Evolutionary conservation across 2,329 filamentous ascomycete species (phyloP).

Genomic region (Pseudopithomyces maydicus): DNA sequence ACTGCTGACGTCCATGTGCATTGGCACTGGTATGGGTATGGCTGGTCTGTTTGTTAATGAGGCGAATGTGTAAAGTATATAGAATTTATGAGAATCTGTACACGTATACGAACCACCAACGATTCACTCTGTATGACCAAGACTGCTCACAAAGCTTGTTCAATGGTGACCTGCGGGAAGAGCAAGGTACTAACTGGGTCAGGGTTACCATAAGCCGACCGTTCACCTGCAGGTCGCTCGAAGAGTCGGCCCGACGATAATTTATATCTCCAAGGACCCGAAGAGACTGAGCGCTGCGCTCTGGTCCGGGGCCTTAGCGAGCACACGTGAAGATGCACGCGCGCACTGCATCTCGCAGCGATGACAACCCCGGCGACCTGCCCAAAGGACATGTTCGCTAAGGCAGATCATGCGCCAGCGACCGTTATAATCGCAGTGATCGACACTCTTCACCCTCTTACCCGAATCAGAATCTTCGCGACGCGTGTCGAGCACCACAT

Average conservation of each 20-base stretch:
- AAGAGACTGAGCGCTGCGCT: too few relatives aligned
- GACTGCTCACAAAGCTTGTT: too few relatives aligned
- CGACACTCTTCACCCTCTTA: not conserved
- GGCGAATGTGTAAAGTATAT: slow-evolving; percentile 43
- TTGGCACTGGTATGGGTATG: slow-evolving; percentile 71
- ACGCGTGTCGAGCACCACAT: not conserved
- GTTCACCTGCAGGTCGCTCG: too few relatives aligned
- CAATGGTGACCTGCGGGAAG: too few relatives aligned
- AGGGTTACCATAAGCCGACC: too few relatives aligned
- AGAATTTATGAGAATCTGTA: not conserved
- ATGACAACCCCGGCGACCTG: not conserved
- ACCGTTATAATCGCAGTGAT: not conserved
- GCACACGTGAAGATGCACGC: too few relatives aligned
- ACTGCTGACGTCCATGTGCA: slow-evolving; percentile 88
- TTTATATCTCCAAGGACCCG: too few relatives aligned
- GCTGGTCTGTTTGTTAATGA: slow-evolving; percentile 70
- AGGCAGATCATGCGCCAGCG: not conserved
- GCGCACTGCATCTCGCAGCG: not conserved
- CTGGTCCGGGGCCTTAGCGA: too few relatives aligned
- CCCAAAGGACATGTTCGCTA: not conserved
- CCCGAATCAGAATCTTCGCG: not conserved
- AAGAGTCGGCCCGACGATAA: too few relatives aligned
- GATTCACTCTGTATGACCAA: not conserved
- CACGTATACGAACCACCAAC: not conserved
- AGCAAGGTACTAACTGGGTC: too few relatives aligned